A percentile compares a stretch with the other conserved stretches of the same genome.
Evolutionary conservation across 441 rosid genomes (phyloP).

Genomic region (Syzygium syzygioides): DNA sequence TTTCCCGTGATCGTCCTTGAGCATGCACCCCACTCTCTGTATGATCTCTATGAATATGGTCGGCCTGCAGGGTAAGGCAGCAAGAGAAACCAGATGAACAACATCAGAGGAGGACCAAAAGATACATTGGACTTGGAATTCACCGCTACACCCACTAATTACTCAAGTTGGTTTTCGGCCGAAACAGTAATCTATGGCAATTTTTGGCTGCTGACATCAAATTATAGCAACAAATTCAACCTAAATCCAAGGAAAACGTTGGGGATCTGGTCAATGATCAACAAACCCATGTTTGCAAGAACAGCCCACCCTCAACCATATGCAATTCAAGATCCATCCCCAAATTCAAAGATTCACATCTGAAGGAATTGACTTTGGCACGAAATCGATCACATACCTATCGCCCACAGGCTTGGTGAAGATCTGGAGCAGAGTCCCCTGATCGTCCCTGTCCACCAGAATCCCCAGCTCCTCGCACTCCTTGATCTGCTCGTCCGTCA

Average conservation of each 20-base stretch:
- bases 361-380: neutral
- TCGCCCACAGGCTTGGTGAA: constrained; percentile 94
- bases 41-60: constrained; percentile 94
- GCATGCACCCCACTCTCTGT: constrained; percentile 87
- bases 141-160: neutral
- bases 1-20: constrained; percentile 61
- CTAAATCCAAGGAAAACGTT: neutral
- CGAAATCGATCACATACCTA: constrained; percentile 35
- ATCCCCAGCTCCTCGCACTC: constrained; percentile 87
- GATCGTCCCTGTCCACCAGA: constrained; percentile 93
- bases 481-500: constrained; percentile 73
- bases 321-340: neutral
- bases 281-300: neutral
- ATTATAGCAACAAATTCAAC: neutral
- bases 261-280: neutral
- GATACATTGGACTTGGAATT: neutral
- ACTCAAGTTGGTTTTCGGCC: neutral
- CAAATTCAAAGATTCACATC: neutral
- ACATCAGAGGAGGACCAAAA: neutral
- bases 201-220: neutral
- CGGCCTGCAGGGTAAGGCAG: constrained; percentile 40
- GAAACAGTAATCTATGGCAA: neutral
- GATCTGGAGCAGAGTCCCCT: constrained; percentile 92
- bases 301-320: neutral
- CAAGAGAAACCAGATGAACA: neutral